Base-by-base conservation (phyloP, 495 filamentous ascomycete genomes). In the Penicillium flavigenum region DNA sequence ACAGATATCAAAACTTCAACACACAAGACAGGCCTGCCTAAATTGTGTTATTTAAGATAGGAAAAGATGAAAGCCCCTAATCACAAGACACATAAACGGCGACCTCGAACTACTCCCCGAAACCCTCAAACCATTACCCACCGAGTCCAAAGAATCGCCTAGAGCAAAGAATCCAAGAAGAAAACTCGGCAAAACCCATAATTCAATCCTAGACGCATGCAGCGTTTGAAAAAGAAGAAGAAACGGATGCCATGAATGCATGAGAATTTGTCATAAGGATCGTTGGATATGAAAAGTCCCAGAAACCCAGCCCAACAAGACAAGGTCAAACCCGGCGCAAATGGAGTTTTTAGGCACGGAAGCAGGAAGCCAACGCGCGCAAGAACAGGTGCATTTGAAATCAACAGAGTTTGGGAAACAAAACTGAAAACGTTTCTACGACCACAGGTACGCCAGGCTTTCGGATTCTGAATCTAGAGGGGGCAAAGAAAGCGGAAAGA, bases 391-490 rank as follows among this genome's bases (percentile, higher is more conserved):
- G 17, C 43, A 47, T 45, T 47, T 57, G 32, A 34, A 46, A 31
- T 44, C 39, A 54, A 51, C 36, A 24, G 39, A 51, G 47, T 43
- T 57, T 45, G 32, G 57, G 58, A 64, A 62, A 62, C 54, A 61
- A 61, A 59, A 62, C 57, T 52, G 56, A 41, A 62, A 65, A 67
- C 70, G 67, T 68, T 71, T 75, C 73, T 76, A 77, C 75, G 59
- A 76, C 70, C 75, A 76, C 71, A 71, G 44, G 68, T 75, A 76
- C 72, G 72, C 75, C 75, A 71, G 67, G 71, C 73, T 75, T 55
- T 75, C 71, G 58, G 57, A 41, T 52, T 52, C 53, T 47, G 42
- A 63, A 71, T 72, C 65, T 72, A 44, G 56, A 60, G 66, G 56
- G 46, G 54, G 36, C n/a, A 55, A 65, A 51, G 27, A 54, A 65